A percentile compares a stretch with the other conserved stretches of the same genome.
These are phyloP conservation scores for Suillus plorans DNA, from an alignment of 768 basidiomycete species.

Conservation along the genomic window DNA sequence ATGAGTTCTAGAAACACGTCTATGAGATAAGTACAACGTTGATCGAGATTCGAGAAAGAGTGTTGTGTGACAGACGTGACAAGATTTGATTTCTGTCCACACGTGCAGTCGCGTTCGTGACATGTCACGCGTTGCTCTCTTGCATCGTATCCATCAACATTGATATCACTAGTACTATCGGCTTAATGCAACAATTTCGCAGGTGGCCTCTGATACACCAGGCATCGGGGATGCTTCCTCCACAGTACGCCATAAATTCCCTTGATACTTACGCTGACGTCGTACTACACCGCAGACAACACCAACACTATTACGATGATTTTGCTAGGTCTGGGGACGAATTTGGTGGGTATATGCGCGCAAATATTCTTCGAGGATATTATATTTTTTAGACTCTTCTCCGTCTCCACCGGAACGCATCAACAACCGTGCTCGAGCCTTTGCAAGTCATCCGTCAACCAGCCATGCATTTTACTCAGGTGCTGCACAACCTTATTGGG, in stretches of 20 bases:
- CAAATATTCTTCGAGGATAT: background rate
- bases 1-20: constrained; percentile 1
- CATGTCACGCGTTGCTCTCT: constrained; percentile 17
- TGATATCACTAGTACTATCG: too few species aligned
- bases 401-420: constrained; percentile 34
- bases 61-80: constrained; percentile 4
- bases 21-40: constrained; percentile 4
- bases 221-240: background rate
- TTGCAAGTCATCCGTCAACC: background rate
- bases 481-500: background rate
- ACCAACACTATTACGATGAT: constrained; percentile 6
- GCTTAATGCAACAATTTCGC: background rate
- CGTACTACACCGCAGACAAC: constrained; percentile 6
- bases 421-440: background rate
- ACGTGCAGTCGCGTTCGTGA: constrained; percentile 30
- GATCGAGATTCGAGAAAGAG: background rate
- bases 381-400: constrained; percentile 33
- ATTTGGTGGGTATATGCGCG: constrained; percentile 29
- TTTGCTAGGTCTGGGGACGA: constrained; percentile 10
- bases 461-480: background rate
- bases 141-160: background rate
- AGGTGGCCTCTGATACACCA: background rate
- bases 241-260: background rate
- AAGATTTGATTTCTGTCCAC: constrained; percentile 8
- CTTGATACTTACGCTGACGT: background rate